Percentiles rank a stretch among this genome's conserved stretches.
phyloP scores from a whole-genome alignment of 208 protist genomes.

The Trypanosoma vivax region DNA sequence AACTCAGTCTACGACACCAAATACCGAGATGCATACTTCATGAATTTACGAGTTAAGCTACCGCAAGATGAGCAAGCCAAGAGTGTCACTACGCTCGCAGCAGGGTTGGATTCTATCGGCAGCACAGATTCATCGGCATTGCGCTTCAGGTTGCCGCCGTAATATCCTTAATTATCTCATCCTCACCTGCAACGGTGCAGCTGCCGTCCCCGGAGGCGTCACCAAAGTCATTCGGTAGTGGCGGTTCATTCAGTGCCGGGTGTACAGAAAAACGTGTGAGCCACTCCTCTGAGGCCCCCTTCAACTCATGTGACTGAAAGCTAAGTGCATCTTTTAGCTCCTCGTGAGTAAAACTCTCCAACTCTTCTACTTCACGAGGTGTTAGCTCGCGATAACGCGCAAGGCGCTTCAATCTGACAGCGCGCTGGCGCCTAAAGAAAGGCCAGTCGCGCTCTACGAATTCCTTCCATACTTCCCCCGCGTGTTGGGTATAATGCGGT shows the following conservation, averaged over 20 bases:
- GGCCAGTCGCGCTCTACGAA: constrained; percentile 89
- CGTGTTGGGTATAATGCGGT: constrained; percentile 59
- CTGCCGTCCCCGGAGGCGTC: constrained; percentile 7
- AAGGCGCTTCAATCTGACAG: constrained; percentile 48
- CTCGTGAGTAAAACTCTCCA: constrained; percentile 84
- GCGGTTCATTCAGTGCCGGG: constrained; percentile 16
- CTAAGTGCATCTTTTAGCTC: constrained; percentile 69
- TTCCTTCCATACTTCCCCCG: constrained; percentile 62
- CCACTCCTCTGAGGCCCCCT: constrained; percentile 30
- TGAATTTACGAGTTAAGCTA: too few species aligned
- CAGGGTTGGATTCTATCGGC: too few species aligned
- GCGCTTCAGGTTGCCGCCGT: constrained; percentile 12
- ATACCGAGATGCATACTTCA: too few species aligned
- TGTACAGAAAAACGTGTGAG: constrained; percentile 13
- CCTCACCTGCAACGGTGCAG: neutral
- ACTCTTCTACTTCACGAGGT: constrained; percentile 71
- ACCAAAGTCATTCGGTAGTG: constrained; percentile 29
- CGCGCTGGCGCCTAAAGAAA: constrained; percentile 77
- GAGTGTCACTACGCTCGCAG: too few species aligned
- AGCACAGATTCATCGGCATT: too few species aligned
- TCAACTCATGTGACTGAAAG: constrained; percentile 65
- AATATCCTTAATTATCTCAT: constrained; percentile 21
- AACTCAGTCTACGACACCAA: too few species aligned
- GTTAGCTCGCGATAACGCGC: constrained; percentile 70
- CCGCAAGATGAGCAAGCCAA: too few species aligned